A percentile compares a stretch with the other conserved stretches of the same genome.
Evolutionary conservation across 257 asterid genomes (phyloP).

Genomic region (Gynochthodes officinalis): DNA sequence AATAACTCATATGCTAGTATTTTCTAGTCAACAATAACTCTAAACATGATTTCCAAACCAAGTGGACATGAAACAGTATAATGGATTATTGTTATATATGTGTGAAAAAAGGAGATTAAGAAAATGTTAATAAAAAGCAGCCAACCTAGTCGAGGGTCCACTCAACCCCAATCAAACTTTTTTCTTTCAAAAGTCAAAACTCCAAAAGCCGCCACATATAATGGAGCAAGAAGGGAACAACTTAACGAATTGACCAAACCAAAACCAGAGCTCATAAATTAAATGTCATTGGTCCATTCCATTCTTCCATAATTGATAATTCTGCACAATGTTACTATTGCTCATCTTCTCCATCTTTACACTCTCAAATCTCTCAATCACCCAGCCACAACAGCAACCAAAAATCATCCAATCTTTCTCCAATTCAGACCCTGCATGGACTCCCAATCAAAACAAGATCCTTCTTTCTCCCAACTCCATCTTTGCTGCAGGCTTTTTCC

Average conservation of each 20-base stretch:
- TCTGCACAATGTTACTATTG: constrained; percentile 26
- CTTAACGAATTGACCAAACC: neutral
- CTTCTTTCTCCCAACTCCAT: constrained; percentile 57
- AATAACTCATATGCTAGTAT: too few species aligned
- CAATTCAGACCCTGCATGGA: constrained; percentile 55
- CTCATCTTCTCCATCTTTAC: constrained; percentile 25
- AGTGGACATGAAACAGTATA: too few species aligned
- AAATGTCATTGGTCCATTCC: neutral
- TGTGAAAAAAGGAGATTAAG: too few species aligned
- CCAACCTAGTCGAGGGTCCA: too few species aligned
- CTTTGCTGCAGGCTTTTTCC: constrained; percentile 35
- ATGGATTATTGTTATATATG: too few species aligned
- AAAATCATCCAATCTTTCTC: constrained; percentile 39
- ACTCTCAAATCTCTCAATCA: constrained; percentile 26
- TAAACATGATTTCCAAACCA: too few species aligned
- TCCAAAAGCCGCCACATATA: neutral
- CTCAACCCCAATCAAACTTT: neutral
- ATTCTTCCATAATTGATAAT: neutral
- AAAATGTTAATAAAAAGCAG: too few species aligned
- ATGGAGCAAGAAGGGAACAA: too few species aligned
- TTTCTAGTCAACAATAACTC: too few species aligned
- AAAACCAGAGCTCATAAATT: neutral
- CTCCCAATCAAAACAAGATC: constrained; percentile 47
- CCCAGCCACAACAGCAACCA: constrained; percentile 40
- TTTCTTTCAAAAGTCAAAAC: neutral